Conservation (phyloP, 441 rosid species). For the Biscutella laevigata region DNA sequence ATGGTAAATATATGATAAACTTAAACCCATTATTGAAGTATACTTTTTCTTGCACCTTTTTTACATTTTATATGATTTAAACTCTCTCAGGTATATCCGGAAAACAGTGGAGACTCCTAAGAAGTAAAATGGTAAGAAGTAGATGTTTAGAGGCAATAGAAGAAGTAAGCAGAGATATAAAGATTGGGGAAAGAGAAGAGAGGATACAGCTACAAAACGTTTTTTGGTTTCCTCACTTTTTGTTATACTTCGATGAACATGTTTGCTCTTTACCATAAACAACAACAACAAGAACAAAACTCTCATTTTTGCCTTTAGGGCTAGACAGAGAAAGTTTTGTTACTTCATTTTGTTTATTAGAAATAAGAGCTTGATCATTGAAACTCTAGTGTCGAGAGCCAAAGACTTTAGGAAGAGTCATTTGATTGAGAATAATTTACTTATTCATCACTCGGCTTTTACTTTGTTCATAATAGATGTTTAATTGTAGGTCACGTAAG, state of each 20-base stretch:
- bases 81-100: slow-evolving; percentile 22
- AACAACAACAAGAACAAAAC: not conserved
- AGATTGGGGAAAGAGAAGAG: slow-evolving; percentile 1
- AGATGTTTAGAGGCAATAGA: slow-evolving; percentile 3
- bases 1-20: slow-evolving; percentile 18
- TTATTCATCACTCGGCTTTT: too few species aligned
- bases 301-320: slow-evolving; percentile 22
- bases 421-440: not conserved
- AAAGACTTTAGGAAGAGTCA: not conserved
- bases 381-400: not conserved
- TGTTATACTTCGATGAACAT: slow-evolving; percentile 7
- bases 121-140: not conserved
- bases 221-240: slow-evolving; percentile 16
- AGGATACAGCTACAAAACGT: not conserved
- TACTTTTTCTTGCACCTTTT: not conserved
- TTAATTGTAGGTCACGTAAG: not conserved
- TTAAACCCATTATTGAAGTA: not conserved
- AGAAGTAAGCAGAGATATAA: slow-evolving; percentile 11
- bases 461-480: not conserved
- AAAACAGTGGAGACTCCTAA: slow-evolving; percentile 20
- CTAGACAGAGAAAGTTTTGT: slow-evolving; percentile 17
- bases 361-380: not conserved
- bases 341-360: slow-evolving; percentile 8
- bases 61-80: not conserved
- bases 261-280: slow-evolving; percentile 5